Conservation (phyloP, 345 rosid species). For the Hibiscus tridactylites region DNA sequence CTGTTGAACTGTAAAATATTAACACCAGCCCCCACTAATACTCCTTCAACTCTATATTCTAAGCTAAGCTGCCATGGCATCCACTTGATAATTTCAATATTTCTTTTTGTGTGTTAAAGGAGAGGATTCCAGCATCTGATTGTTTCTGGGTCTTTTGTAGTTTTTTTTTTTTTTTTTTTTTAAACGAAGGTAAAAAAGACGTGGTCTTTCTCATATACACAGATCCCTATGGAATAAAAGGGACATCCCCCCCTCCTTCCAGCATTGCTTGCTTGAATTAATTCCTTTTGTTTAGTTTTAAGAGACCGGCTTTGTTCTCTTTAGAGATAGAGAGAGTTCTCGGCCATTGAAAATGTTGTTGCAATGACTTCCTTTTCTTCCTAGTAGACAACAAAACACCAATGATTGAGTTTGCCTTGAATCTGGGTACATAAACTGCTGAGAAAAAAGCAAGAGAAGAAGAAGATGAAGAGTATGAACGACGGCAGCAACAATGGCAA, state of each 20-base stretch:
- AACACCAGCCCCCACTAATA: not conserved
- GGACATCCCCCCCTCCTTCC: constrained; percentile 30
- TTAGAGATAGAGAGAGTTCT: constrained; percentile 8
- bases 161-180: constrained; percentile 2
- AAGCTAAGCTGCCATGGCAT: not conserved
- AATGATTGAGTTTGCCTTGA: constrained; percentile 37
- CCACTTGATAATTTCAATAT: not conserved
- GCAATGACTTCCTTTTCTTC: not conserved
- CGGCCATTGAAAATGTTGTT: constrained; percentile 3
- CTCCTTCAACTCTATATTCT: not conserved
- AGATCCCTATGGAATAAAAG: constrained; percentile 56
- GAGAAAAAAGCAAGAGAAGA: constrained; percentile 6
- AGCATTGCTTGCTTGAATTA: constrained; percentile 39
- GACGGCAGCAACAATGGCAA: constrained; percentile 20
- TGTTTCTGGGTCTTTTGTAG: constrained; percentile 21
- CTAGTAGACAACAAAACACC: constrained; percentile 16
- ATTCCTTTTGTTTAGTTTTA: constrained; percentile 50
- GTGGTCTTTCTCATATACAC: constrained; percentile 31
- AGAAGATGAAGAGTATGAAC: constrained; percentile 37
- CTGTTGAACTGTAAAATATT: constrained; percentile 18
- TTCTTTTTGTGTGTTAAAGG: constrained; percentile 5
- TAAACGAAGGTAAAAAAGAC: constrained; percentile 1
- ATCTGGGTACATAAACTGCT: constrained; percentile 3
- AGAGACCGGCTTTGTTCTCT: constrained; percentile 37
- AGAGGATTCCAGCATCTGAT: not conserved